These are phyloP conservation scores for Ligustrum vulgare DNA, from an alignment of 257 asterid genomes.

Conservation along the genomic window DNA sequence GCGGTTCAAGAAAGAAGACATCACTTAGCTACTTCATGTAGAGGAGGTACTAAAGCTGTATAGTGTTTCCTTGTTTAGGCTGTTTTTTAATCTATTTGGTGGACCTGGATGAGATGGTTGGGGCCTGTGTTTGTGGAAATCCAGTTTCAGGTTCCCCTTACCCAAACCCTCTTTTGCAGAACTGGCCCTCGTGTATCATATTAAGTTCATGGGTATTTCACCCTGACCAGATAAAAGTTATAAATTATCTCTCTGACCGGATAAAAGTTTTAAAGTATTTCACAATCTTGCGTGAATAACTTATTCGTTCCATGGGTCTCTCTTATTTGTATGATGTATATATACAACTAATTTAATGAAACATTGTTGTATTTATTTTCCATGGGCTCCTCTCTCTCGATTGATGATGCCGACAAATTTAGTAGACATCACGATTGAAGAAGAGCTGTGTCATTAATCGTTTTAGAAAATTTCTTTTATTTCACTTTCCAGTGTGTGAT, in stretches of 20 bases:
- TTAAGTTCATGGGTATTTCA: slow-evolving; percentile 21
- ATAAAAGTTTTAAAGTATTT: background rate
- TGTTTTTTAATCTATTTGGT: background rate
- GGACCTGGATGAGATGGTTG: slow-evolving; percentile 15
- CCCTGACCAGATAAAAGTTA: slow-evolving; percentile 14
- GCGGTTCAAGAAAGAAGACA: slow-evolving; percentile 27
- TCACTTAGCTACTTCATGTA: slow-evolving; percentile 31
- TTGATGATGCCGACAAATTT: background rate
- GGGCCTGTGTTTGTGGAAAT: slow-evolving; percentile 21
- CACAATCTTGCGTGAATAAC: slow-evolving; percentile 14
- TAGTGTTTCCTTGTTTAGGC: background rate
- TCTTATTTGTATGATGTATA: slow-evolving; percentile 34
- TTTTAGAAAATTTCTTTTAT: background rate
- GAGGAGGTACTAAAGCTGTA: slow-evolving; percentile 1
- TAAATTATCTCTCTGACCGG: background rate
- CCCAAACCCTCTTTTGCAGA: slow-evolving; percentile 1
- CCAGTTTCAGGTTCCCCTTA: slow-evolving; percentile 37
- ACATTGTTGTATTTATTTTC: slow-evolving; percentile 6
- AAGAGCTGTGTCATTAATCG: background rate
- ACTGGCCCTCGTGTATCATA: slow-evolving; percentile 32
- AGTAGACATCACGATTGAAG: background rate
- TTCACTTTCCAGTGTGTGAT: no score
- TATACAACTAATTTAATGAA: slow-evolving; percentile 23
- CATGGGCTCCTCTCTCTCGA: background rate
- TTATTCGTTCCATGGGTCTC: slow-evolving; percentile 15